Evolutionary conservation across 139 green algal genomes (phyloP).

Genomic region (Chlamydomonas sphaeroides): DNA sequence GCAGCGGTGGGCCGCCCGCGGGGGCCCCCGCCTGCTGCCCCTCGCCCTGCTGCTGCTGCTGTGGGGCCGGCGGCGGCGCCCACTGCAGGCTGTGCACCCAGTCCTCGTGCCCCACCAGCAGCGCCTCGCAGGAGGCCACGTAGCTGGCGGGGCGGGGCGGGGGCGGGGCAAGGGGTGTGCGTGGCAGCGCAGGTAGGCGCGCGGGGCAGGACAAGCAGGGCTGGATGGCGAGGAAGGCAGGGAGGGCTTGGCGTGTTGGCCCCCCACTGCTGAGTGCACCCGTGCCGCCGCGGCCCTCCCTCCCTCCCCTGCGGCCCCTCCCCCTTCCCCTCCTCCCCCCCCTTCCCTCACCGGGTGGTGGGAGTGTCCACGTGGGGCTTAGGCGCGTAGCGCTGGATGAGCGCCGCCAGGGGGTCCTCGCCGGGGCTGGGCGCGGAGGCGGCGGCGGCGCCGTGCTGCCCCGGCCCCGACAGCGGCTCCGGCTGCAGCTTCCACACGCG

Average conservation of each 20-base stretch:
- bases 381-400: conserved; percentile 69
- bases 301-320: no score
- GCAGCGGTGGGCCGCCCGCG: not conserved
- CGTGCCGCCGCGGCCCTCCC: no score
- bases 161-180: no score
- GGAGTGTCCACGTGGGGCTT: conserved; percentile 46
- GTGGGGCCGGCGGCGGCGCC: conserved; percentile 50
- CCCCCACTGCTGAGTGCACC: no score
- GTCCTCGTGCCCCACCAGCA: conserved; percentile 95
- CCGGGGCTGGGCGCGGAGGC: not conserved
- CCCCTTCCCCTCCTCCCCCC: no score
- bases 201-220: no score
- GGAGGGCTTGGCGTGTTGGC: no score
- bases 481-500: conserved; percentile 61
- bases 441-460: no score
- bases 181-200: no score
- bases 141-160: conserved; percentile 36
- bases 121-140: conserved; percentile 73
- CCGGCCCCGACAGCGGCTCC: conserved; percentile 27
- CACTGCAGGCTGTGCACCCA: conserved; percentile 92
- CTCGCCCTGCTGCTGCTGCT: conserved; percentile 25
- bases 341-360: not conserved
- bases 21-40: conserved; percentile 3
- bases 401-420: conserved; percentile 14
- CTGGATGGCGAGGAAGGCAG: no score